Evolutionary conservation across 2,329 filamentous ascomycete species (phyloP).

Genomic region (Calonectria crousiana): DNA sequence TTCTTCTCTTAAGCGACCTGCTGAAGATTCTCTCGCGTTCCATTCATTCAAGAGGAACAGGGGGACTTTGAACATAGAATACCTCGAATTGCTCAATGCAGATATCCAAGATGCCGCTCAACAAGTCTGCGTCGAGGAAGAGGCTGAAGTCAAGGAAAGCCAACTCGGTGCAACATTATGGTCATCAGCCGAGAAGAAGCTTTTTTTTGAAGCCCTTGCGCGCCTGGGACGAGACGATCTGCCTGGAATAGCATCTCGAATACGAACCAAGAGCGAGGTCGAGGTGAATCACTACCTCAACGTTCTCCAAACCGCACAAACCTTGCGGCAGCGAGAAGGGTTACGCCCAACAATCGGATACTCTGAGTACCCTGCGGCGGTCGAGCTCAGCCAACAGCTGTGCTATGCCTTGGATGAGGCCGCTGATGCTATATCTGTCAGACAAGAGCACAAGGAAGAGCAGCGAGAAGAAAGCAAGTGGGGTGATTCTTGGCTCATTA

Average conservation of each 20-base stretch:
- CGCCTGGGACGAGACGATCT: slow-evolving; percentile 74
- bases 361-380: slow-evolving; percentile 76
- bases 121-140: slow-evolving; percentile 48
- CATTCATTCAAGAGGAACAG: slow-evolving; percentile 61
- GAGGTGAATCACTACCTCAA: slow-evolving; percentile 80
- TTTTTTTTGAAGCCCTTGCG: slow-evolving; percentile 75
- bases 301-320: slow-evolving; percentile 67
- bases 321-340: slow-evolving; percentile 53
- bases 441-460: slow-evolving; percentile 74
- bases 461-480: slow-evolving; percentile 70
- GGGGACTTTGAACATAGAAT: slow-evolving; percentile 57
- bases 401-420: slow-evolving; percentile 74
- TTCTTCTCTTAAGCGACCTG: slow-evolving; percentile 47
- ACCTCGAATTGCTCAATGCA: slow-evolving; percentile 66
- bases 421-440: slow-evolving; percentile 73
- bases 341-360: slow-evolving; percentile 53
- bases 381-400: slow-evolving; percentile 77
- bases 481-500: slow-evolving; percentile 76
- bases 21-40: slow-evolving; percentile 35
- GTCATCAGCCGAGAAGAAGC: slow-evolving; percentile 77
- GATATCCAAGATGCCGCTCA: slow-evolving; percentile 67
- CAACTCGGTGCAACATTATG: slow-evolving; percentile 80
- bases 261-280: slow-evolving; percentile 78
- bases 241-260: slow-evolving; percentile 69
- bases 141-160: slow-evolving; percentile 52